These are phyloP conservation scores for Lactarius vividus DNA, from an alignment of 768 basidiomycete genomes.

Conservation along the genomic window DNA sequence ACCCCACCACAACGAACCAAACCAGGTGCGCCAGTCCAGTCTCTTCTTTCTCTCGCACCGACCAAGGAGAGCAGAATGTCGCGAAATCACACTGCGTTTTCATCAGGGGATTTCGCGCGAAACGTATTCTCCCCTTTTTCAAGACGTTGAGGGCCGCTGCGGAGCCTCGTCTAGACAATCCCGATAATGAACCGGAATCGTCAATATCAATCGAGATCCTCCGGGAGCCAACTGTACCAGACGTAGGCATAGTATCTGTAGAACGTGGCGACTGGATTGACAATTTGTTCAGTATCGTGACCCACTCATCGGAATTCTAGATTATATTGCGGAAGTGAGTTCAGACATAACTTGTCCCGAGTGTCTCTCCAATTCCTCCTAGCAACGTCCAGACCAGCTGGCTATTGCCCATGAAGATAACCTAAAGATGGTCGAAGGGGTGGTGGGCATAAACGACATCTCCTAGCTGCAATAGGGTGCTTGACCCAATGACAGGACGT, in stretches of 20 bases:
- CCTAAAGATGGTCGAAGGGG: conserved; percentile 15
- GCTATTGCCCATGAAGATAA: conserved; percentile 26
- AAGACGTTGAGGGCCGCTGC: conserved; percentile 20
- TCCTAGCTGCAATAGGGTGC: not conserved
- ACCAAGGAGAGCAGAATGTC: conserved; percentile 7
- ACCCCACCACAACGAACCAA: conserved; percentile 13
- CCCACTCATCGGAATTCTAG: conserved; percentile 20
- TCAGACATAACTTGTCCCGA: not conserved
- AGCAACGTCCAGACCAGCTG: conserved; percentile 15
- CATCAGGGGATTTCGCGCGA: conserved; percentile 24
- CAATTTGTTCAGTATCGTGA: conserved; percentile 13
- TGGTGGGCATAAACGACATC: not conserved
- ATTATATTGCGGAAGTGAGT: conserved; percentile 22
- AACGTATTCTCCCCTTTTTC: conserved; percentile 16
- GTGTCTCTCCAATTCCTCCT: not conserved
- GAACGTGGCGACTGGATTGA: not conserved
- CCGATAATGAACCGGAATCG: conserved; percentile 20
- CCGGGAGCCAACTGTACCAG: conserved; percentile 15
- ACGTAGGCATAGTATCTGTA: conserved; percentile 1
- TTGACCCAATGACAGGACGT: not conserved
- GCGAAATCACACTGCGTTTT: conserved; percentile 16
- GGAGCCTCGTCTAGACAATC: conserved; percentile 10
- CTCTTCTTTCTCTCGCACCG: not conserved
- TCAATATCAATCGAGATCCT: conserved; percentile 16
- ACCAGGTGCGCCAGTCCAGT: not conserved